A percentile compares a stretch with the other conserved stretches of the same genome.
Evolutionary conservation across 768 basidiomycete species (phyloP).

Genomic region (Jaapia argillacea): DNA sequence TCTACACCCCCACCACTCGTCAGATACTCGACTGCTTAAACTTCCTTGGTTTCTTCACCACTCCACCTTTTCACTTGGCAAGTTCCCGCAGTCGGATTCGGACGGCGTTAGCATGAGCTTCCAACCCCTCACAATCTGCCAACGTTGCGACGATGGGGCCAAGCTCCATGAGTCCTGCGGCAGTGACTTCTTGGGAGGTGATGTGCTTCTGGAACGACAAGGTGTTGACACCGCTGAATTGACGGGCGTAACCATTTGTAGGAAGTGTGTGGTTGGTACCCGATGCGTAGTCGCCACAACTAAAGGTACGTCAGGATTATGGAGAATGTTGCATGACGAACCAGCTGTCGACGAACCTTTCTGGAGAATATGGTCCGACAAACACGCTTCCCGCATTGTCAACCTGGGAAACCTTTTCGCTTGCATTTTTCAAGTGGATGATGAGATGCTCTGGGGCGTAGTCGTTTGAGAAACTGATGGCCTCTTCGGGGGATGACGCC

Average conservation of each 20-base stretch:
- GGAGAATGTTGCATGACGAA: not conserved
- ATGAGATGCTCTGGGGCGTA: constrained; percentile 99
- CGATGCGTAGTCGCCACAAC: constrained; percentile 97
- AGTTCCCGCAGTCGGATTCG: constrained; percentile 56
- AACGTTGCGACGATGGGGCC: constrained; percentile 85
- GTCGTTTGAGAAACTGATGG: constrained; percentile 86
- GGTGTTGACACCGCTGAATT: constrained; percentile 98
- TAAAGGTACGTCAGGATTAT: constrained; percentile 25
- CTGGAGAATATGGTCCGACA: constrained; percentile 90
- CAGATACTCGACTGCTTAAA: not conserved
- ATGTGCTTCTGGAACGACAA: constrained; percentile 98
- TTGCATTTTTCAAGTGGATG: constrained; percentile 71
- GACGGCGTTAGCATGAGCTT: constrained; percentile 95
- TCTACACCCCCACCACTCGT: not conserved
- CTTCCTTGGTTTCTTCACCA: not conserved
- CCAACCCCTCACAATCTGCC: constrained; percentile 91
- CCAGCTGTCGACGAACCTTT: constrained; percentile 49
- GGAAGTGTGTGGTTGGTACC: constrained; percentile 98
- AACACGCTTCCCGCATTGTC: constrained; percentile 96
- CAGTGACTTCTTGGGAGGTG: constrained; percentile 88
- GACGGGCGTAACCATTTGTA: constrained; percentile 92
- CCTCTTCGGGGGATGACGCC: constrained; percentile 56
- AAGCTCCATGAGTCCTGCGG: constrained; percentile 60
- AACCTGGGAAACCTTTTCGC: constrained; percentile 50
- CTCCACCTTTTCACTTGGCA: constrained; percentile 4